Evolutionary conservation across 1,284 basidiomycete species (phyloP), one percentile per base, ranked within the genome.

Genomic region (Athelia psychrophila): DNA sequence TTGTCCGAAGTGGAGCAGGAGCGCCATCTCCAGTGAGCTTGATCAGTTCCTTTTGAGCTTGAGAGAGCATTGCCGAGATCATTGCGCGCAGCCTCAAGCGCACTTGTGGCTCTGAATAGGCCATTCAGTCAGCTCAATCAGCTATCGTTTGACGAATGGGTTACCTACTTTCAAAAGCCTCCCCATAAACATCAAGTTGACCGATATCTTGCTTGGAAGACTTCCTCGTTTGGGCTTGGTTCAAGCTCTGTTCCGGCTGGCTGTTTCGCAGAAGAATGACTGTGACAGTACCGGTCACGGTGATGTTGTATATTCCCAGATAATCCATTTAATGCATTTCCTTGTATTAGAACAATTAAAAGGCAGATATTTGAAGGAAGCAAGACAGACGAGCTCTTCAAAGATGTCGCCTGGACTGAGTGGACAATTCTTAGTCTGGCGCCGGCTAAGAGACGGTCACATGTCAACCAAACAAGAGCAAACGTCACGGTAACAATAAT

Each of bases 181-280:
- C 93, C 92, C 93, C 93, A 96, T 65, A 93, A 87, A 51, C 83
- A 77, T 35, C 87, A n/a, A 95, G 73, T 60, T 89, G 85, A 19
- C 88, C 89, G 48, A 95, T 82, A 20, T n/a, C n/a, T n/a, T n/a
- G 94, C 92, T 64, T 95, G 88, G 3, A 78, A 79, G 8, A 96
- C 91, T 68, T 95, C 93, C 60, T 93, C 87, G n/a, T n/a, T n/a
- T n/a, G n/a, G n/a, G n/a, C n/a, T n/a, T n/a, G n/a, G 63, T 95
- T 87, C 47, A 95, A 72, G 51, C 78, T 83, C 47, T 81, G 86
- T 56, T 84, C 80, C 12, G 76, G 66, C 51, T 73, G 72, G 35
- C 63, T 57, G 22, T 66, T 58, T 30, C 65, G 54, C 3, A 75
- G 70, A 3, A 80, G 75, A 1, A 84, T 80, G 13, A 68, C 67